phyloP scores from a whole-genome alignment of 108 stramenopile species.

The Cyclotella cryptica region DNA sequence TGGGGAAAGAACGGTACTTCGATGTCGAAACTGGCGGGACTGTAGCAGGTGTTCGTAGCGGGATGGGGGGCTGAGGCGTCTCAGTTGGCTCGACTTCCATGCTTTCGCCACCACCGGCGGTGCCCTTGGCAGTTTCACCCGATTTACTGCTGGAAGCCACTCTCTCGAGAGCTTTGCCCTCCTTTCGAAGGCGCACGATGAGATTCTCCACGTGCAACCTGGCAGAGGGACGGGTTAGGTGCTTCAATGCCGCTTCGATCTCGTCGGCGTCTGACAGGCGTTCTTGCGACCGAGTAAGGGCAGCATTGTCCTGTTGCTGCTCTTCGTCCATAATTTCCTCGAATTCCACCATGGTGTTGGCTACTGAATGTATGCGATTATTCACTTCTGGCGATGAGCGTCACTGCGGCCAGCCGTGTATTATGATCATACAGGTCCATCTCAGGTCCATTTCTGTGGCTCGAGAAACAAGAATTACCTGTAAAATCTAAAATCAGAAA shows the following conservation, averaged over 20 bases:
- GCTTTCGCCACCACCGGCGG: background rate
- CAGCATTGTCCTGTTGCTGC: conserved; percentile 15
- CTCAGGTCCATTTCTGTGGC: no score
- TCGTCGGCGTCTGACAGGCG: conserved; percentile 80
- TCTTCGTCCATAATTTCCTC: conserved; percentile 37
- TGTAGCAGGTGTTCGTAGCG: conserved; percentile 29
- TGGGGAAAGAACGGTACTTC: conserved; percentile 70
- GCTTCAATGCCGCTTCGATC: conserved; percentile 63
- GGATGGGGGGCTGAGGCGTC: conserved; percentile 2
- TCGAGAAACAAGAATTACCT: no score
- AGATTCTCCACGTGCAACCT: conserved; percentile 72
- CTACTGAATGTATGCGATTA: no score
- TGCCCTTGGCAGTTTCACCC: background rate
- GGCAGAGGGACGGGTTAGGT: conserved; percentile 67
- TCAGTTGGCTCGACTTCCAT: conserved; percentile 7
- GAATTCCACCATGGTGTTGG: conserved; percentile 27
- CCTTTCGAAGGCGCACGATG: conserved; percentile 72
- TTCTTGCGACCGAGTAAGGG: conserved; percentile 63
- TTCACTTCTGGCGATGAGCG: no score
- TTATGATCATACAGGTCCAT: no score
- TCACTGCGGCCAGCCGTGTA: no score
- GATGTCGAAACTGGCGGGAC: conserved; percentile 1
- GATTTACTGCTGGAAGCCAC: conserved; percentile 26
- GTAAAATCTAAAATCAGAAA: no score
- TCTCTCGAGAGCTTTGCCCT: conserved; percentile 67